Base-by-base conservation (phyloP, 805 yeast genomes). In the Lipomyces yamanashiensis region DNA sequence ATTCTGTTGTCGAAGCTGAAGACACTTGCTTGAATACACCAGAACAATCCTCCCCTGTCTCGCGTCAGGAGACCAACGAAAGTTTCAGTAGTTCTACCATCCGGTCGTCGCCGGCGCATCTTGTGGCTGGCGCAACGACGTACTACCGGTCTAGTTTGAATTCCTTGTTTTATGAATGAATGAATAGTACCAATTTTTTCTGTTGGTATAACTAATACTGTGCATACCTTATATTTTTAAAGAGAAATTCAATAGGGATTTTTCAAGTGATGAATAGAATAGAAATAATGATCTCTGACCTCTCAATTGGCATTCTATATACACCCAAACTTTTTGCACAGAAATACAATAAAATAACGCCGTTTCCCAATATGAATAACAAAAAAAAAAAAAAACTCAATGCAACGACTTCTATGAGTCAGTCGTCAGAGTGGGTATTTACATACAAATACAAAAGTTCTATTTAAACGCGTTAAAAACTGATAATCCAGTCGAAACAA, bases 401-500 rank as follows among this genome's bases (percentile, higher is more conserved):
- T 37, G n/a, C n/a, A n/a, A n/a, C n/a, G n/a, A n/a, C n/a, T n/a
- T n/a, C n/a, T n/a, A n/a, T n/a, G n/a, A n/a, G n/a, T n/a, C n/a
- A n/a, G n/a, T n/a, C n/a, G n/a, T n/a, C n/a, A n/a, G n/a, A n/a
- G n/a, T n/a, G 47, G 17, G 17, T 43, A n/a, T n/a, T n/a, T 43
- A n/a, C n/a, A n/a, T n/a, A n/a, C n/a, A 6, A n/a, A 17, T 43
- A 10, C 47, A 37, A 43, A 7, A 33, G 9, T 1, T n/a, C 34
- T 45, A 54, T 23, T 44, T 33, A 54, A 62, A 50, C 33, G 54
- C 62, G n/a, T 43, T 62, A 19, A 45, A 58, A 36, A 62, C 54
- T 12, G 62, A 52, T 39, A 62, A 19, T 15, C 47, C 57, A 12
- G 62, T 87, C n/a, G 96, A 89, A 13, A 91, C 78, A 37, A 90